phyloP scores from a whole-genome alignment of 2,329 filamentous ascomycete genomes.

The Fusarium decemcellulare region DNA sequence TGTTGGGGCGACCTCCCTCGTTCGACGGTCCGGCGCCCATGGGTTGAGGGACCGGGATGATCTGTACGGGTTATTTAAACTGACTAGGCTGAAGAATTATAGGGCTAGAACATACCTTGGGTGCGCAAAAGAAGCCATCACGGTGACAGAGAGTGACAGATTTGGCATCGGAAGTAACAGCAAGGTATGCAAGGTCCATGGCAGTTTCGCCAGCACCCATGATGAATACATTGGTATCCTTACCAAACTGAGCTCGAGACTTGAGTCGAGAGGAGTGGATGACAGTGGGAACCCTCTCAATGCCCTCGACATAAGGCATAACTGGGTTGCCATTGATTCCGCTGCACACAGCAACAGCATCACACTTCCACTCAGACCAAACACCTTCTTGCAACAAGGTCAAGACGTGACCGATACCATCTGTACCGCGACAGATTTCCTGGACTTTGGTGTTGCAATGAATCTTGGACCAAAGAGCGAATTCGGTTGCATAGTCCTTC shows the following conservation, averaged over 20 bases:
- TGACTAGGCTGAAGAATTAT: accelerated
- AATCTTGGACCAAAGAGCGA: slow-evolving; percentile 56
- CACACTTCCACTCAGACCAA: slow-evolving; percentile 52
- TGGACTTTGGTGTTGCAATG: slow-evolving; percentile 51
- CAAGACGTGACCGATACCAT: slow-evolving; percentile 28
- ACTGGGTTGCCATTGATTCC: slow-evolving; percentile 60
- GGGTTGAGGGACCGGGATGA: slow-evolving; percentile 44
- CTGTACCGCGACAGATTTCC: slow-evolving; percentile 38
- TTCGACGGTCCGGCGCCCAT: slow-evolving; percentile 15
- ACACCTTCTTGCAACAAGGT: slow-evolving; percentile 17
- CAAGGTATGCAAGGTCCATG: slow-evolving; percentile 61
- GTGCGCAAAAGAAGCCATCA: slow-evolving; percentile 61
- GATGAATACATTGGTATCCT: slow-evolving; percentile 57
- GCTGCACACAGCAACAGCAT: slow-evolving; percentile 62
- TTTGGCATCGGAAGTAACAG: slow-evolving; percentile 58
- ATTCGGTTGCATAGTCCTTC: slow-evolving; percentile 55
- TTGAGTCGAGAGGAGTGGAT: slow-evolving; percentile 62
- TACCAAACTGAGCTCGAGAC: slow-evolving; percentile 57
- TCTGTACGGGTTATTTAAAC: slow-evolving; percentile 21
- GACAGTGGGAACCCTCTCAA: slow-evolving; percentile 53
- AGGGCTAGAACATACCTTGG: slow-evolving; percentile 51
- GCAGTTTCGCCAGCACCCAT: slow-evolving; percentile 62
- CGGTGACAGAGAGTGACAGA: slow-evolving; percentile 61
- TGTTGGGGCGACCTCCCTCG: slow-evolving; percentile 49
- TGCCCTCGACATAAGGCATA: slow-evolving; percentile 56